A percentile compares a stretch with the other conserved stretches of the same genome.
Evolutionary conservation across 2,329 filamentous ascomycete species (phyloP).

Genomic region (Lecanosticta acicola): DNA sequence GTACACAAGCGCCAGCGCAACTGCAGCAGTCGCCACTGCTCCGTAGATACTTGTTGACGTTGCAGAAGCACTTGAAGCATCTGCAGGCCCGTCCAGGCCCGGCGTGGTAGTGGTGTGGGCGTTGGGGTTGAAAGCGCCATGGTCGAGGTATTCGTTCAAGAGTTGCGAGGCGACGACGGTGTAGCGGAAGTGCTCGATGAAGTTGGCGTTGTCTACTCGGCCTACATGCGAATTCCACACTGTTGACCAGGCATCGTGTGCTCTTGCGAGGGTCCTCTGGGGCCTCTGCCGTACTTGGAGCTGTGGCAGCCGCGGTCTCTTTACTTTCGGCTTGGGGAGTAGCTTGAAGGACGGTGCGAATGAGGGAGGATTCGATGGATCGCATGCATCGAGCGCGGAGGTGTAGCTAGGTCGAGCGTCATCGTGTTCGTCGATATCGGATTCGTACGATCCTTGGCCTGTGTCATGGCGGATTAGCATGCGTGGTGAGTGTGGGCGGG

Average conservation of each 20-base stretch:
- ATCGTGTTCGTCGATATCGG: constrained; percentile 15
- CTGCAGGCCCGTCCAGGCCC: constrained; percentile 20
- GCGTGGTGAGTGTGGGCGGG: no score
- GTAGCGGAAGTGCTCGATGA: constrained; percentile 90
- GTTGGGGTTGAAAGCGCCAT: constrained; percentile 36
- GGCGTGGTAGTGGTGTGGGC: constrained; percentile 9
- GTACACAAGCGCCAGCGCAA: constrained; percentile 59
- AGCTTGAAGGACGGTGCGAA: constrained; percentile 30
- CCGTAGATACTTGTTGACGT: constrained; percentile 51
- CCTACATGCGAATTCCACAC: constrained; percentile 68
- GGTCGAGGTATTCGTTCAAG: constrained; percentile 59
- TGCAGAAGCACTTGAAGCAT: constrained; percentile 23
- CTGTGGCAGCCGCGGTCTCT: constrained; percentile 13
- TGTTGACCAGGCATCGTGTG: constrained; percentile 47
- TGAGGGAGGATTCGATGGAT: constrained; percentile 22
- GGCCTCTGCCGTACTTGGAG: constrained; percentile 6
- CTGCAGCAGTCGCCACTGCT: constrained; percentile 58
- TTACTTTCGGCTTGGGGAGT: constrained; percentile 14
- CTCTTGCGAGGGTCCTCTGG: constrained; percentile 30
- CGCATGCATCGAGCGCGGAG: constrained; percentile 2
- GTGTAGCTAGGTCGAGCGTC: constrained; percentile 8
- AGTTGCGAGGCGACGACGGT: constrained; percentile 88
- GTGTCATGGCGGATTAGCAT: not conserved
- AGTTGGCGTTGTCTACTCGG: constrained; percentile 72
- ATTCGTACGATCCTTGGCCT: constrained; percentile 31